phyloP scores from a whole-genome alignment of 352 stramenopile genomes.

The Globisporangium sylvaticum region DNA sequence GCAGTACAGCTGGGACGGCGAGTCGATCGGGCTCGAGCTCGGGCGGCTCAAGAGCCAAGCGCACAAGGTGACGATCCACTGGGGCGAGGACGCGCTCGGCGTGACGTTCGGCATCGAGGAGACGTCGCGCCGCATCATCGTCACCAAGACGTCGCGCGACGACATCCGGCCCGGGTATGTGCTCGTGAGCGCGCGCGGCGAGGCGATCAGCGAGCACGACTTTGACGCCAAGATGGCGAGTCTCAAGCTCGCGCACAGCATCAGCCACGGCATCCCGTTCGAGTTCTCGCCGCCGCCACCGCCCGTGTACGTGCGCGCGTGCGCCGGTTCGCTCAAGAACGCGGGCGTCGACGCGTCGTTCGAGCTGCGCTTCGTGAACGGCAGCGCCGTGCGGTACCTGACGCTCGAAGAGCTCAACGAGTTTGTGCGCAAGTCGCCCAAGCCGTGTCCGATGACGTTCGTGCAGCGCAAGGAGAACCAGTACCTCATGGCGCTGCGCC shows the following conservation, averaged over 20 bases:
- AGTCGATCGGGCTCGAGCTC: constrained; percentile 53
- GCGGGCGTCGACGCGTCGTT: constrained; percentile 55
- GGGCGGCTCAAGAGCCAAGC: constrained; percentile 35
- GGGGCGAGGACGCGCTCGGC: constrained; percentile 43
- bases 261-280: constrained; percentile 47
- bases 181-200: constrained; percentile 39
- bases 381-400: constrained; percentile 51
- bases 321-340: constrained; percentile 34
- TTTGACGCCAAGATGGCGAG: constrained; percentile 47
- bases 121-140: constrained; percentile 57
- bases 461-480: constrained; percentile 50
- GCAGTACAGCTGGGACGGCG: constrained; percentile 52
- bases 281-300: constrained; percentile 55
- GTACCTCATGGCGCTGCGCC: constrained; percentile 32
- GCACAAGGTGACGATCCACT: constrained; percentile 30
- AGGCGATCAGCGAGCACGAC: constrained; percentile 42
- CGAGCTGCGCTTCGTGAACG: constrained; percentile 59
- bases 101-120: constrained; percentile 76
- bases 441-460: constrained; percentile 63
- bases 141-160: constrained; percentile 49
- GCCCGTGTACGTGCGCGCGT: constrained; percentile 51
- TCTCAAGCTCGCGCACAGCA: constrained; percentile 47
- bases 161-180: constrained; percentile 60
- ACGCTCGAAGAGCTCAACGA: constrained; percentile 62
- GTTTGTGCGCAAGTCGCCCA: constrained; percentile 45